Conservation (phyloP, 768 basidiomycete genomes). For the Pisolithus marmoratus region DNA sequence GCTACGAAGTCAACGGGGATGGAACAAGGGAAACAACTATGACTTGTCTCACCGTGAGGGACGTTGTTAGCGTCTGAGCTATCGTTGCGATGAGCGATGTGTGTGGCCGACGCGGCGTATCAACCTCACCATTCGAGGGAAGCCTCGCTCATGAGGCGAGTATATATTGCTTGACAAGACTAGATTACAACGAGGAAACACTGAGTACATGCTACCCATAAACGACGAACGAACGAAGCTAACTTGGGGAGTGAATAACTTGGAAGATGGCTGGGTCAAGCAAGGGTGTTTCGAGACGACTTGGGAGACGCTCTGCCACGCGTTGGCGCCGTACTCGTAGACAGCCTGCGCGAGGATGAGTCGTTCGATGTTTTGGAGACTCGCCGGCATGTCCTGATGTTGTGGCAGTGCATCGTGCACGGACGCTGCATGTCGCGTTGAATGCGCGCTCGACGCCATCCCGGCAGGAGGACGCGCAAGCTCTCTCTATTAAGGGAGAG, state of each 20-base stretch:
- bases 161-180: constrained; percentile 67
- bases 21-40: background rate
- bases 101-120: background rate
- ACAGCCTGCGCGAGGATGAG: constrained; percentile 84
- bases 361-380: constrained; percentile 49
- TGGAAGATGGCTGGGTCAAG: constrained; percentile 47
- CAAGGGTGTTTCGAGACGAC: constrained; percentile 69
- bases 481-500: background rate
- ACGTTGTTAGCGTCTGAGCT: constrained; percentile 47
- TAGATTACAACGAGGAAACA: constrained; percentile 24
- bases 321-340: constrained; percentile 68
- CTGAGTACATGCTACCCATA: constrained; percentile 15
- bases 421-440: constrained; percentile 14
- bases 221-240: constrained; percentile 14
- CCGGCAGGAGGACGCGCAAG: background rate
- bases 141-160: constrained; percentile 62
- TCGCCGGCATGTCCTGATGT: constrained; percentile 1
- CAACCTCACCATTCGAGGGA: constrained; percentile 53
- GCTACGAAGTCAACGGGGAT: constrained; percentile 4
- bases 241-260: constrained; percentile 68
- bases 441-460: constrained; percentile 28
- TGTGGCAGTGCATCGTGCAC: too few species aligned
- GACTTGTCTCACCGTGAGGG: constrained; percentile 43
- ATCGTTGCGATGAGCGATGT: constrained; percentile 3
- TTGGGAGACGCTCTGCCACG: constrained; percentile 64